Evolutionary conservation across 225 moss, liverwort and hornwort genomes (phyloP), one percentile per base, ranked within the genome.

Genomic region (Takakia lepidozioides): DNA sequence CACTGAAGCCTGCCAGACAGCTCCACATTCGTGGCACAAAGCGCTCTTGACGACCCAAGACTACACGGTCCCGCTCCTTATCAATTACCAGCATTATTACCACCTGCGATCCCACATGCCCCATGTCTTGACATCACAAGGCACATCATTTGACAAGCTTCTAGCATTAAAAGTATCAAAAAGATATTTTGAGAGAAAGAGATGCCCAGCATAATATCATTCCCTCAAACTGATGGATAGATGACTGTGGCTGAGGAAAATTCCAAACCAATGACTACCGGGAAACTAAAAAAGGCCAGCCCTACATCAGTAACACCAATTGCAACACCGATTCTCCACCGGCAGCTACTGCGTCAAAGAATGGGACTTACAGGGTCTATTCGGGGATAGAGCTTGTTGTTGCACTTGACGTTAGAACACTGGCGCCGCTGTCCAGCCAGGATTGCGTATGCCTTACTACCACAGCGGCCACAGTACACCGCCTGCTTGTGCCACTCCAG

Each of bases 31-130:
- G 71, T 25, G 78, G 54, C 10, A 70, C 5, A 42, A 81, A 83
- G 34, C 98, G 90, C 28, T 87, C 48, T 58, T 85, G 85, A 24
- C 98, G 83, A 43, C 75, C 83, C 55, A 98, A 64, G 25, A 98
- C 22, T 54, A 72, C 98, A 42, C 69, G 65, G 41, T 98, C 98
- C 35, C 87, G 78, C 54, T 87, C 91, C 69, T 82, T 81, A 48
- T 98, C 91, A 60, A 98, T 91, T 45, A 98, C 68, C 58, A 98
- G 58, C 87, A 98, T 91, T 35, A 98, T 98, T 25, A 98, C 98
- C 21, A 91, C 98, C 87, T 87, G 65, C 63, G 52, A 29, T 8
- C 23, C 8, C 22, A 21, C 13, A 5, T 19, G n/a, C n/a, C n/a
- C n/a, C n/a, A n/a, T n/a, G n/a, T n/a, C n/a, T n/a, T n/a, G n/a